Evolutionary conservation across 306 rosid species (phyloP), one percentile per base, ranked within the genome.

Genomic region (Castanea sativa): DNA sequence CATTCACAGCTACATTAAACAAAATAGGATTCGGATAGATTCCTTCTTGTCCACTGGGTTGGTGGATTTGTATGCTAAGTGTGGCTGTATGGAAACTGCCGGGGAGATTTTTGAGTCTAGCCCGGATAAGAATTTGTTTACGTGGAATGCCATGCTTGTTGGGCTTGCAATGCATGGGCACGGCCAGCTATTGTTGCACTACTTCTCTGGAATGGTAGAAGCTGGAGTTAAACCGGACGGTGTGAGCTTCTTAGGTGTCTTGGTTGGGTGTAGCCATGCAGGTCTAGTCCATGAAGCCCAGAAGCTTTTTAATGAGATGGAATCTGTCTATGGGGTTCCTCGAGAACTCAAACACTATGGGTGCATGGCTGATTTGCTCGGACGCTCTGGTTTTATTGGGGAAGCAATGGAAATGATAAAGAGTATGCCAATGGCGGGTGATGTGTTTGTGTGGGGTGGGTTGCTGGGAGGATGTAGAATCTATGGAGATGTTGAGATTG

Each of bases 61-160:
- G 86, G 96, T 93, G 32, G 94, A 93, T 76, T 73, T 93, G 58
- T 89, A 93, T 77, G 92, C 93, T 3, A 93, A 91, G 59, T 93
- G 94, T 77, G 97, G 97, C 14, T 88, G 85, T 71, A 51, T 91
- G 55, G 93, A 88, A 78, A 59, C n/a, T 53, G 97, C 97, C 0
- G 81, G 73, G 68, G 78, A 80, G 6, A 78, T 87, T 51, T 93
- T 93, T 67, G 88, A 93, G 65, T 76, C 88, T 4, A 82, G 89
- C 67, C 18, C 6, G 0, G 78, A 81, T 20, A 91, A 88, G 82
- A 74, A 85, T n/a, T 82, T 93, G 68, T 87, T 80, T 67, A 86
- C 94, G 0, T 93, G 96, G 96, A 93, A 93, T 81, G 93, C 97
- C 56, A 89, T 93, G 92, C 90, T 91, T 57, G 92, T 79, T 74